These are phyloP conservation scores for Cladosporium oxysporum DNA, from an alignment of 2,329 filamentous ascomycete species.

Conservation along the genomic window DNA sequence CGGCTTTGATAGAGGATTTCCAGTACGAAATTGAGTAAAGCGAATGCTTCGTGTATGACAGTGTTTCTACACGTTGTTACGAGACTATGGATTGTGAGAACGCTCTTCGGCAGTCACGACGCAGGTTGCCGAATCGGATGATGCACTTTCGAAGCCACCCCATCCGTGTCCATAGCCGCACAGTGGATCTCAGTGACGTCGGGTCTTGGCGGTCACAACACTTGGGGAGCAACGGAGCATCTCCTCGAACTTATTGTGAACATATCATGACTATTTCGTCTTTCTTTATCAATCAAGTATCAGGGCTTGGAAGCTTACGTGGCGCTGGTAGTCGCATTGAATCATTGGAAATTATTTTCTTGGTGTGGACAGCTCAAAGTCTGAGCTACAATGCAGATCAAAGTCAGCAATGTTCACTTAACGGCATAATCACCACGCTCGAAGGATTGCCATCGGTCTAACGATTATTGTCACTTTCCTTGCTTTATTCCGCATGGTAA, in stretches of 20 bases:
- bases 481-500: background rate
- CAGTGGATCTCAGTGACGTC: slow-evolving; percentile 5
- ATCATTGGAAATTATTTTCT: background rate
- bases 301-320: background rate
- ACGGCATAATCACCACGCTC: background rate
- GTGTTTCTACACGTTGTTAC: background rate
- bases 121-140: background rate
- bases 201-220: slow-evolving; percentile 4
- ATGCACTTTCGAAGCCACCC: slow-evolving; percentile 1
- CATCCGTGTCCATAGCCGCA: slow-evolving; percentile 7
- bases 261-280: background rate
- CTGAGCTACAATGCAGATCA: background rate
- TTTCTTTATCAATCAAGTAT: background rate
- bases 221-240: background rate
- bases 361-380: background rate
- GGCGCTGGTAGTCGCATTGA: background rate
- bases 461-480: background rate
- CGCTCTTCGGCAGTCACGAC: background rate
- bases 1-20: background rate
- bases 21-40: background rate
- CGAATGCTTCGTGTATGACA: background rate
- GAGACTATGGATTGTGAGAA: background rate
- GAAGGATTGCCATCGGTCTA: background rate
- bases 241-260: background rate
- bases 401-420: background rate